These are phyloP conservation scores for Funneliformis caledonium DNA, from an alignment of 371 early-diverging fungal species.

Conservation along the genomic window DNA sequence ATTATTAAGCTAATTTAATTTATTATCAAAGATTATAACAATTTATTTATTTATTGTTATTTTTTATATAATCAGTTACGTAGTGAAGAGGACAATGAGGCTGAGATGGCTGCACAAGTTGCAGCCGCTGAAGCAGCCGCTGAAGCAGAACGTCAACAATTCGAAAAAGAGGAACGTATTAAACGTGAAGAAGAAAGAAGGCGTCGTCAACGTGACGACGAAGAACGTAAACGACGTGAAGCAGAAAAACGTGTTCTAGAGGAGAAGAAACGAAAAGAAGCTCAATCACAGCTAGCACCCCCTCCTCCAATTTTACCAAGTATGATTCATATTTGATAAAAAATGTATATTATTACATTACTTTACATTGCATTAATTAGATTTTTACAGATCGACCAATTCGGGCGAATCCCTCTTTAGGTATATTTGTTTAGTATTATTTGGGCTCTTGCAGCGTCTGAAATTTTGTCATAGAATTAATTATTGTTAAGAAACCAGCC, in stretches of 20 bases:
- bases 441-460: not conserved
- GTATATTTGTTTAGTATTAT: conserved; percentile 37
- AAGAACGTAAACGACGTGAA: conserved; percentile 50
- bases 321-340: not conserved
- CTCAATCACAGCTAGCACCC: conserved; percentile 40
- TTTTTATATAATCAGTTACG: not conserved
- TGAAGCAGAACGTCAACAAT: conserved; percentile 42
- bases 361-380: conserved; percentile 29
- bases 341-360: not conserved
- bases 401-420: conserved; percentile 41
- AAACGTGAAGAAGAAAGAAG: conserved; percentile 46
- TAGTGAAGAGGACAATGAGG: not conserved
- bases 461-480: not conserved
- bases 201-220: conserved; percentile 21
- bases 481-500: too few relatives aligned
- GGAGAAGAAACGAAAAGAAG: conserved; percentile 34
- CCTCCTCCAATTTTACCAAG: conserved; percentile 41
- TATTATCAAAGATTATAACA: not conserved
- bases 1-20: not conserved
- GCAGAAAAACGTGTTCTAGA: conserved; percentile 45
- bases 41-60: not conserved
- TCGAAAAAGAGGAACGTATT: conserved; percentile 47
- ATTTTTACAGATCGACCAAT: conserved; percentile 24
- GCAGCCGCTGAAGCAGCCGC: conserved; percentile 6
- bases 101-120: not conserved